Percentiles rank a stretch among this genome's conserved stretches.
Evolutionary conservation across 352 stramenopile genomes (phyloP).

Genomic region (Phytophthora meadii): DNA sequence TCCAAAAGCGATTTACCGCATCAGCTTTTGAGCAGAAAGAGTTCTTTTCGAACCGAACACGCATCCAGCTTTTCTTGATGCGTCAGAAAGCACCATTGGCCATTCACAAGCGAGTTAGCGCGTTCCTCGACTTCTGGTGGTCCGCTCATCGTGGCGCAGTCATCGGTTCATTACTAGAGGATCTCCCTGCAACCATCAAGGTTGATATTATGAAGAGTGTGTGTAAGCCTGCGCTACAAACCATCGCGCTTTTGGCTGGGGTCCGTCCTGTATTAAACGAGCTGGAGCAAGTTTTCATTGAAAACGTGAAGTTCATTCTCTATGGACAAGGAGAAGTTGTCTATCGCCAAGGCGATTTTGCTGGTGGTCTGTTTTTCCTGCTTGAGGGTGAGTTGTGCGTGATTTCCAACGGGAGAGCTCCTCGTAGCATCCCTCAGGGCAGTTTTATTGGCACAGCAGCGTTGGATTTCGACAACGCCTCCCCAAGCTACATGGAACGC

Average conservation of each 20-base stretch:
- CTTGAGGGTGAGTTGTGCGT: conserved; percentile 62
- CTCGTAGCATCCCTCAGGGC: conserved; percentile 52
- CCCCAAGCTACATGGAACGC: conserved; percentile 53
- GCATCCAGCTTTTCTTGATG: conserved; percentile 74
- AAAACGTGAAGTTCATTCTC: conserved; percentile 72
- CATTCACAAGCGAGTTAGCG: conserved; percentile 71
- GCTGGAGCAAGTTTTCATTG: conserved; percentile 63
- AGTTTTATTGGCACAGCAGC: conserved; percentile 63
- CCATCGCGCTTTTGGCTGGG: conserved; percentile 51
- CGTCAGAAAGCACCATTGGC: conserved; percentile 61
- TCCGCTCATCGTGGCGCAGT: conserved; percentile 68
- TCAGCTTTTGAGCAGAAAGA: conserved; percentile 80
- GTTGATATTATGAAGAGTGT: conserved; percentile 68
- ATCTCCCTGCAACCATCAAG: conserved; percentile 69
- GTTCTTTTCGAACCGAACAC: conserved; percentile 63
- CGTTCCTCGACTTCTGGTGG: conserved; percentile 83
- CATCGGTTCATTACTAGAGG: conserved; percentile 61
- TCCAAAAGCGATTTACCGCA: conserved; percentile 79
- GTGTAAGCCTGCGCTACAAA: conserved; percentile 65
- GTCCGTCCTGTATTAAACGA: conserved; percentile 53
- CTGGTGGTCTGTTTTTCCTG: conserved; percentile 64
- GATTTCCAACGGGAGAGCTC: conserved; percentile 40
- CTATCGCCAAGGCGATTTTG: conserved; percentile 69
- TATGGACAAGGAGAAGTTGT: conserved; percentile 75
- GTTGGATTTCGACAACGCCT: conserved; percentile 43